phyloP scores from a whole-genome alignment of 108 stramenopile genomes.

The Nitzschia putrida region DNA sequence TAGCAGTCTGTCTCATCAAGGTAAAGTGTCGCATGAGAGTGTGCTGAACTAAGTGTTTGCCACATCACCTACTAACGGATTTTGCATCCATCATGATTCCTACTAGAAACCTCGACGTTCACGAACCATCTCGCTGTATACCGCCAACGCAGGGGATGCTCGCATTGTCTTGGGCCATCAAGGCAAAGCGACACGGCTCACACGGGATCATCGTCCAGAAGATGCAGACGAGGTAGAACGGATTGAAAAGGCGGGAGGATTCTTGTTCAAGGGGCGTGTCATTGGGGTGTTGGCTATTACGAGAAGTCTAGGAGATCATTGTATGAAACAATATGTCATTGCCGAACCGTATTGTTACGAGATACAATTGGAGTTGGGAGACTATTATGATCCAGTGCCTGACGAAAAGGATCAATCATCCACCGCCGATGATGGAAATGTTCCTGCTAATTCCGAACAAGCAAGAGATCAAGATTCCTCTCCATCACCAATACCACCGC shows the following conservation, averaged over 20 bases:
- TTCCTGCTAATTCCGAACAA: neutral
- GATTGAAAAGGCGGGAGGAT: conserved; percentile 81
- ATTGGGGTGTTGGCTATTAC: conserved; percentile 88
- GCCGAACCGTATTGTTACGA: conserved; percentile 62
- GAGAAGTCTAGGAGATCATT: conserved; percentile 86
- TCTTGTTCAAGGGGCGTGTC: conserved; percentile 76
- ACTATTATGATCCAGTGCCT: conserved; percentile 6
- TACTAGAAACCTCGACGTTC: neutral
- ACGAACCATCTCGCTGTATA: conserved; percentile 49
- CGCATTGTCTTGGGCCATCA: conserved; percentile 80
- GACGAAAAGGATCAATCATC: too few species aligned
- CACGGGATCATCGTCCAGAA: conserved; percentile 80
- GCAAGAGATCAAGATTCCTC: neutral
- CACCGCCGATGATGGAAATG: too few species aligned
- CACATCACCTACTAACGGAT: neutral
- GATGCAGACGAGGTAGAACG: conserved; percentile 75
- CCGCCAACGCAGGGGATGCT: conserved; percentile 96
- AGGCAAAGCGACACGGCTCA: conserved; percentile 54
- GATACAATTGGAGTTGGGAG: conserved; percentile 11
- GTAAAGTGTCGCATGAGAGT: neutral
- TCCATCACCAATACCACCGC: neutral
- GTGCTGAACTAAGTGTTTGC: too few species aligned
- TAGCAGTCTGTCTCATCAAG: conserved; percentile 84
- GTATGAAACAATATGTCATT: conserved; percentile 88
- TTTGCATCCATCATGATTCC: neutral